A percentile compares a stretch with the other conserved stretches of the same genome.
phyloP scores from a whole-genome alignment of 331 rosid genomes.

The Arachis monticola region DNA sequence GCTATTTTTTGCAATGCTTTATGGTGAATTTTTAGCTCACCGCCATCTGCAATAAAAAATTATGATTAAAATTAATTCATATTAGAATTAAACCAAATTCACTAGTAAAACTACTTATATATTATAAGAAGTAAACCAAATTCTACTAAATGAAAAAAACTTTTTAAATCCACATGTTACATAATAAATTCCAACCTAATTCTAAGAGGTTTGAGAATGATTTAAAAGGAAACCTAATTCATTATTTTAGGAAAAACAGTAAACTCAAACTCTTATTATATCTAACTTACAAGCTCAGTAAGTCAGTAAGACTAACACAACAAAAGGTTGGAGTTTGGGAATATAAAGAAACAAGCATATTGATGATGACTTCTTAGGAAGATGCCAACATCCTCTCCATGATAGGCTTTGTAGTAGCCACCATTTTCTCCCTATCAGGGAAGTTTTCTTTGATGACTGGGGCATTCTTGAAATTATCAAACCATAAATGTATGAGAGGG shows the following conservation, averaged over 20 bases:
- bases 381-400: constrained; percentile 4
- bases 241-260: neutral
- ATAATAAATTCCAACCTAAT: neutral
- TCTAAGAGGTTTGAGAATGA: neutral
- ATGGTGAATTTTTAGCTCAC: no score
- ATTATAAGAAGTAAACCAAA: no score
- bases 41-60: no score
- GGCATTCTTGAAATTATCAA: constrained; percentile 31
- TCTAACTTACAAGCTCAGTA: neutral
- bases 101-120: no score
- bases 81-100: no score
- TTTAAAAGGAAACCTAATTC: neutral
- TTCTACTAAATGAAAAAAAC: no score
- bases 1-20: no score
- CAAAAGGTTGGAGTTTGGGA: neutral
- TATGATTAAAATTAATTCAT: no score
- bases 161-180: no score
- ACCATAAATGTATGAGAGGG: constrained; percentile 38
- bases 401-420: neutral
- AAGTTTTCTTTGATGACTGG: constrained; percentile 33
- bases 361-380: neutral
- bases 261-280: neutral
- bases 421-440: constrained; percentile 17
- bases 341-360: neutral
- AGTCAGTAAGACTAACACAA: neutral